Conservation (phyloP, 2,329 filamentous ascomycete species). For the Aspergillus fumigatus region DNA sequence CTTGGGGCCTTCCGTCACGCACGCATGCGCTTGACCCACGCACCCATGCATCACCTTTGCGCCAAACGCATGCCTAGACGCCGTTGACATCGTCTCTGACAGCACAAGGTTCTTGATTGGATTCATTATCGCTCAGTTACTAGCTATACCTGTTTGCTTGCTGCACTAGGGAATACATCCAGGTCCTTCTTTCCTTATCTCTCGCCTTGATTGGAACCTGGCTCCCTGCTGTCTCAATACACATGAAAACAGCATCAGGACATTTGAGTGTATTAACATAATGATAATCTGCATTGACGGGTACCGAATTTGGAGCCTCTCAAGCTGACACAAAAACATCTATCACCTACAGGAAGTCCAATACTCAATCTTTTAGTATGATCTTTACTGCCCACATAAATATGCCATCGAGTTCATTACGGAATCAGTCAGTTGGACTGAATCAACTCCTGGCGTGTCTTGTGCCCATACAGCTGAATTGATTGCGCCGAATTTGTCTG, state of each 20-base stretch:
- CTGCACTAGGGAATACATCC: neutral
- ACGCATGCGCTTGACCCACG: neutral
- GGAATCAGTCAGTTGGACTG: constrained; percentile 6
- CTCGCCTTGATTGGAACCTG: neutral
- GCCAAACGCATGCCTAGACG: neutral
- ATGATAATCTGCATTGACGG: neutral
- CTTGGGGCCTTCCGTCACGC: neutral
- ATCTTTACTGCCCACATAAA: neutral
- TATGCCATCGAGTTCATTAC: neutral
- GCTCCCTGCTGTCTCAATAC: neutral
- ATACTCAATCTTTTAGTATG: neutral
- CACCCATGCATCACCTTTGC: neutral
- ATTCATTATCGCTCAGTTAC: neutral
- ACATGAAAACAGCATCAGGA: neutral
- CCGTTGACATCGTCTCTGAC: neutral
- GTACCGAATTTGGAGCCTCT: neutral
- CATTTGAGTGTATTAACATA: neutral
- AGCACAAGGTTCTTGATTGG: neutral
- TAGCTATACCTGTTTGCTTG: neutral
- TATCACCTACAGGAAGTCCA: neutral
- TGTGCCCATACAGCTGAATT: constrained; percentile 45
- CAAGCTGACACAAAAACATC: neutral
- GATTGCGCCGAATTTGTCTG: neutral
- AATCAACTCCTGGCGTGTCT: constrained; percentile 41
- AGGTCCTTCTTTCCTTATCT: neutral